Base-by-base conservation (phyloP, 306 rosid genomes). In the Neltuma alba region DNA sequence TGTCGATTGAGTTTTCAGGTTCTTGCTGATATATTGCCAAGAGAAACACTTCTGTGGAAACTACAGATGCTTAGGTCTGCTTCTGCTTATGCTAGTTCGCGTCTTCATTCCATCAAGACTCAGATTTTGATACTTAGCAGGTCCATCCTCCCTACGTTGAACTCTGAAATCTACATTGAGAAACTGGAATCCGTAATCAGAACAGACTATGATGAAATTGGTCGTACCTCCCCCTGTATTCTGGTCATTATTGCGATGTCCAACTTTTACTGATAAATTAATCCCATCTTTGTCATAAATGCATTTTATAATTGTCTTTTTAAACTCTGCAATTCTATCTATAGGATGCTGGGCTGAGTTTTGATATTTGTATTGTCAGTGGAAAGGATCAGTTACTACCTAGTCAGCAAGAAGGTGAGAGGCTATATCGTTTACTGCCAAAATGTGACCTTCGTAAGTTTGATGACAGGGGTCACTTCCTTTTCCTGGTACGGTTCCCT, bases 41-140 rank as follows among this genome's bases (percentile, higher is more conserved):
- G 85, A 83, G 95, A 90, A 83, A 89, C 99, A 72, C 87, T 95
- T 84, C 36, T 83, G 11, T 93, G 98, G 99, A 95, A 89, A 87
- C 81, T 91, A 41, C 78, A 87, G 75, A 86, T 93, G 97, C 91
- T 95, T 47, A 83, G 79, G 78, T 82, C 93, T 65, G 97, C 96
- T 83, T 93, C 98, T 28, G 83, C 84, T 12, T 86, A 86, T 88
- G 87, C 86, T 80, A 54, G 83, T 84, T 89, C 99, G 66, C 93
- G 89, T 61, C 90, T 95, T 76, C 87, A 89, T 75, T 93, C 97
- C 76, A 80, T 91, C 61, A 93, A 91, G 85, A 89, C 98, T 79
- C 92, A 91, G 83, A 90, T 89, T 30, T 81, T 95, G 87, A 79
- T 93, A 69, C 91, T 95, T 60, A 84, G 85, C 92, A 93, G 99